Conservation (phyloP, 1,139 yeast genomes). For the Arxiozyma bovina region DNA sequence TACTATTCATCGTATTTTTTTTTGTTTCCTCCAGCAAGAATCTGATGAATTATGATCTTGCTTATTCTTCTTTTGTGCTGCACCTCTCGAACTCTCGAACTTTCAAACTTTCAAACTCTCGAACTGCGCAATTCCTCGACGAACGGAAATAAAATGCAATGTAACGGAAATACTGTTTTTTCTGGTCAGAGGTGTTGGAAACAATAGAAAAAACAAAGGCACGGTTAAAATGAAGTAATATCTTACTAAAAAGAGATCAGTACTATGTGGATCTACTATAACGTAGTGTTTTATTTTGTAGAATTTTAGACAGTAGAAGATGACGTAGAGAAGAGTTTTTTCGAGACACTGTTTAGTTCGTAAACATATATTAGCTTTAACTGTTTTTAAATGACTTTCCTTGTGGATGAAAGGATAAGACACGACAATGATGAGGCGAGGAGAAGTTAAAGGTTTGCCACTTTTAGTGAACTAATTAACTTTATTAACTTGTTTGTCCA, state of each 20-base stretch:
- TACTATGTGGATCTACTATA: too few species aligned
- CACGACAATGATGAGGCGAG: too few species aligned
- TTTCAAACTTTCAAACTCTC: too few species aligned
- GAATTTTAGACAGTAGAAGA: background rate
- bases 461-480: too few species aligned
- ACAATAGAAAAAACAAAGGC: background rate
- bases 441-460: background rate
- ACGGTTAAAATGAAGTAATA: too few species aligned
- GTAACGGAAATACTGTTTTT: background rate
- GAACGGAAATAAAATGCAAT: background rate
- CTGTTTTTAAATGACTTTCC: too few species aligned
- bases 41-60: background rate
- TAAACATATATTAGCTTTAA: background rate
- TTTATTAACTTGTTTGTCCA: too few species aligned
- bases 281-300: background rate
- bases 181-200: background rate
- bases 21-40: background rate
- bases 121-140: background rate
- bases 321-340: background rate
- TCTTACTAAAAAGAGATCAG: background rate
- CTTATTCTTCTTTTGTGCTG: too few species aligned
- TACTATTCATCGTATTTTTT: background rate
- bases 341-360: background rate
- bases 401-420: background rate
- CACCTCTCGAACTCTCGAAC: background rate